A percentile compares a stretch with the other conserved stretches of the same genome.
Conservation (phyloP, 345 rosid species). For the Acer campestre region DNA sequence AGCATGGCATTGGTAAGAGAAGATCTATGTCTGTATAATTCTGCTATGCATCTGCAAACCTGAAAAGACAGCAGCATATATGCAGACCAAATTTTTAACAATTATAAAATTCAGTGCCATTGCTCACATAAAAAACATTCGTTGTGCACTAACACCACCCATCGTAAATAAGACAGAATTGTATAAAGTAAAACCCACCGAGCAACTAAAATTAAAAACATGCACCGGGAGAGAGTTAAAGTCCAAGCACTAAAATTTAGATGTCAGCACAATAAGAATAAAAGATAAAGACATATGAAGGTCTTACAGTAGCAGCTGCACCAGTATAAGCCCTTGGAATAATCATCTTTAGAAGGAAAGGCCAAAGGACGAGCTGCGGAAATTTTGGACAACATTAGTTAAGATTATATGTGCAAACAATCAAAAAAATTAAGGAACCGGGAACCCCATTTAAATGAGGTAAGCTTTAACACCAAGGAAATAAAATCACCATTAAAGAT, state of each 20-base stretch:
- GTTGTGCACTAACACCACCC: conserved; percentile 10
- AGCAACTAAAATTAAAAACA: neutral
- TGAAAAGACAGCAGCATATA: conserved; percentile 38
- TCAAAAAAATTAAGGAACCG: neutral
- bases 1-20: conserved; percentile 60
- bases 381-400: conserved; percentile 17
- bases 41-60: conserved; percentile 98
- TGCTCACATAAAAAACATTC: conserved; percentile 11
- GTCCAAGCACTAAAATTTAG: neutral
- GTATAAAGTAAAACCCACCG: conserved; percentile 1
- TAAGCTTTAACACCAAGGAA: neutral
- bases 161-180: neutral
- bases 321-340: conserved; percentile 71
- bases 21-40: conserved; percentile 70
- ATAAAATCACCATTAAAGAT: conserved; percentile 6
- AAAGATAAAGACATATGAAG: conserved; percentile 3
- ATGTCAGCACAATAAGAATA: neutral
- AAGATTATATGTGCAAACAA: neutral
- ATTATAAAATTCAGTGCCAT: conserved; percentile 1
- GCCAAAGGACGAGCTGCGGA: conserved; percentile 94
- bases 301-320: conserved; percentile 78
- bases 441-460: neutral
- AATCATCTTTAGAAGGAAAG: conserved; percentile 86
- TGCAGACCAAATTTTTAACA: conserved; percentile 11
- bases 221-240: conserved; percentile 5